Conservation (phyloP, 345 rosid genomes). For the Mangifera indica region DNA sequence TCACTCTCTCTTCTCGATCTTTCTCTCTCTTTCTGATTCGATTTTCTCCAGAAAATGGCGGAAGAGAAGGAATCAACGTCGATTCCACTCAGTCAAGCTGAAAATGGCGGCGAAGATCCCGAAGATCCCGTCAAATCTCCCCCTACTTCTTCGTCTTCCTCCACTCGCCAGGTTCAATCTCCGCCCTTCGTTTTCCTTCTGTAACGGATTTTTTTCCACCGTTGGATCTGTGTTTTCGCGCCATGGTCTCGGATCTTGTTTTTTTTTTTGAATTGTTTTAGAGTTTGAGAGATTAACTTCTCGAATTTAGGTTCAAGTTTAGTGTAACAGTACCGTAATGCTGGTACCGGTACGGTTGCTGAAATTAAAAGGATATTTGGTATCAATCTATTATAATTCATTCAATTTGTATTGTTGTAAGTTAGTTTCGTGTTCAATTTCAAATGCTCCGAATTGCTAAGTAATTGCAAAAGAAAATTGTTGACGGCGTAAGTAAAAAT, state of each 20-base stretch:
- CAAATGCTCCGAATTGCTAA: too few species aligned
- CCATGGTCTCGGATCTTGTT: slow-evolving; percentile 9
- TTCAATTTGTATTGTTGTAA: too few species aligned
- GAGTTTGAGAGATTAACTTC: too few species aligned
- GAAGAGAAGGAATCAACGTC: slow-evolving; percentile 63
- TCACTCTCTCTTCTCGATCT: too few species aligned
- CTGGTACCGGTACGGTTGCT: too few species aligned
- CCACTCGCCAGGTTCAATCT: slow-evolving; percentile 58
- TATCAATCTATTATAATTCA: too few species aligned
- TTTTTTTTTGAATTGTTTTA: neutral
- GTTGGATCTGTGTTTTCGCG: neutral
- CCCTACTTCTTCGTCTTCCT: slow-evolving; percentile 52
- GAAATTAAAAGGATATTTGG: too few species aligned
- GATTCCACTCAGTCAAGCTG: slow-evolving; percentile 52
- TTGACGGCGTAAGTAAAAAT: too few species aligned
- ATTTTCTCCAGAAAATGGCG: slow-evolving; percentile 34
- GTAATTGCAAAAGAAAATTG: too few species aligned
- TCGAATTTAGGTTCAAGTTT: too few species aligned
- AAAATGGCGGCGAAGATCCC: slow-evolving; percentile 45
- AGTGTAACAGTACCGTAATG: too few species aligned
- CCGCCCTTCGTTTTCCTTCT: neutral
- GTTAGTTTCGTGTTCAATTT: too few species aligned
- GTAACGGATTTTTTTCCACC: neutral
- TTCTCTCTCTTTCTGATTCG: neutral
- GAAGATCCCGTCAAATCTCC: slow-evolving; percentile 63